A percentile compares a stretch with the other conserved stretches of the same genome.
Conservation (phyloP, 768 basidiomycete species). For the Lactifluus echinatus region DNA sequence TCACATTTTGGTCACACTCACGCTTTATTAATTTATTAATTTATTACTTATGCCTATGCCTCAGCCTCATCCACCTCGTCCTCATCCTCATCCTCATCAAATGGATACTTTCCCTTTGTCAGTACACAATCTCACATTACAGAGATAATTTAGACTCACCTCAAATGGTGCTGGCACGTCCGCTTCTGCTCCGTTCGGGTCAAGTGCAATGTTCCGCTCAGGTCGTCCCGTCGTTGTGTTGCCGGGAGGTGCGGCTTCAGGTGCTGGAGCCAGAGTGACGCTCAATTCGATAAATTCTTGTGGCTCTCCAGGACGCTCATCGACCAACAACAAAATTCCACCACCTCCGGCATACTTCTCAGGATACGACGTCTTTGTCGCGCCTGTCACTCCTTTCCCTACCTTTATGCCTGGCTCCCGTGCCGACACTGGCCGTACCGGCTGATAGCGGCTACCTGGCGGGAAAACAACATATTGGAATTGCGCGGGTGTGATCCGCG, state of each 20-base stretch:
- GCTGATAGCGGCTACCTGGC: slow-evolving; percentile 69
- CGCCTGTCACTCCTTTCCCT: slow-evolving; percentile 23
- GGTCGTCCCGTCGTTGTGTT: slow-evolving; percentile 24
- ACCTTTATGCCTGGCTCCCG: slow-evolving; percentile 19
- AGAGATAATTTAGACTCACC: slow-evolving; percentile 37
- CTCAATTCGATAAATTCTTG: slow-evolving; percentile 64
- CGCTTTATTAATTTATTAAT: background rate
- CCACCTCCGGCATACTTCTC: slow-evolving; percentile 73
- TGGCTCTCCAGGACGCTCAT: slow-evolving; percentile 60
- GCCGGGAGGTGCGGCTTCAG: slow-evolving; percentile 24
- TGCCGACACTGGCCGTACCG: slow-evolving; percentile 72
- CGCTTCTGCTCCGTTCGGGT: slow-evolving; percentile 63
- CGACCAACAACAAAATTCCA: slow-evolving; percentile 78
- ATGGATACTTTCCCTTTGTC: slow-evolving; percentile 51
- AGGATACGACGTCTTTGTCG: slow-evolving; percentile 29
- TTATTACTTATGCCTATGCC: background rate
- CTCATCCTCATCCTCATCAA: slow-evolving; percentile 50
- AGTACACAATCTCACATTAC: slow-evolving; percentile 19
- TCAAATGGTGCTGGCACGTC: slow-evolving; percentile 77
- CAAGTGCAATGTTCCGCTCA: slow-evolving; percentile 50
- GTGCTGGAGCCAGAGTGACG: slow-evolving; percentile 26
- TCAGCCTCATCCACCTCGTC: slow-evolving; percentile 30
- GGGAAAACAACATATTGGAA: slow-evolving; percentile 81
- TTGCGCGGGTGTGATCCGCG: slow-evolving; percentile 87
- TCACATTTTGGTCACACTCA: slow-evolving; percentile 14